Evolutionary conservation across 345 rosid genomes (phyloP).

Genomic region (Garcia nutans): DNA sequence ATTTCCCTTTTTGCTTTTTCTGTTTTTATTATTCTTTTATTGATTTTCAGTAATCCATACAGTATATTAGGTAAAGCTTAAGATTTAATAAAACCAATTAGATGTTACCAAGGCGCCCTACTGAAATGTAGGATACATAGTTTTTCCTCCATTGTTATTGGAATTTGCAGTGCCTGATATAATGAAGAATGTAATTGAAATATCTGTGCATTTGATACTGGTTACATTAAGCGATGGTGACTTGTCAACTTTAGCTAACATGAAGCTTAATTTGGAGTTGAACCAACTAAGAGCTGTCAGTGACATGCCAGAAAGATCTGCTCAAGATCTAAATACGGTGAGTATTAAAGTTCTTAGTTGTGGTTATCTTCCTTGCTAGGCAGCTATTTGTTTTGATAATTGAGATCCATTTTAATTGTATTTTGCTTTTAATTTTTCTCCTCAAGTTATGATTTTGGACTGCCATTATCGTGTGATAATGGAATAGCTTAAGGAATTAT

Average conservation of each 20-base stretch:
- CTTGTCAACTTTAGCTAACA: conserved; percentile 64
- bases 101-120: neutral
- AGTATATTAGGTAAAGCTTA: neutral
- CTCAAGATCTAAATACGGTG: conserved; percentile 40
- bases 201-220: conserved; percentile 35
- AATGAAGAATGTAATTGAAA: conserved; percentile 1
- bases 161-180: neutral
- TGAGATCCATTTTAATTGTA: neutral
- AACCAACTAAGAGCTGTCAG: conserved; percentile 38
- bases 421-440: neutral
- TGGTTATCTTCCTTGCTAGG: neutral
- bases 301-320: conserved; percentile 19
- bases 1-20: too few species aligned
- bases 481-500: neutral
- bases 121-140: neutral
- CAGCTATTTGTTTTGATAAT: neutral
- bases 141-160: neutral
- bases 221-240: conserved; percentile 78
- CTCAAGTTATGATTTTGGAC: neutral
- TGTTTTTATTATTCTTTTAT: neutral
- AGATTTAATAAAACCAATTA: too few species aligned
- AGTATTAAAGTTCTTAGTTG: conserved; percentile 17
- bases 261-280: conserved; percentile 65
- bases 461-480: neutral
- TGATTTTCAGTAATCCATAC: neutral